Conservation (phyloP, 495 filamentous ascomycete genomes). For the Parathielavia appendiculata region DNA sequence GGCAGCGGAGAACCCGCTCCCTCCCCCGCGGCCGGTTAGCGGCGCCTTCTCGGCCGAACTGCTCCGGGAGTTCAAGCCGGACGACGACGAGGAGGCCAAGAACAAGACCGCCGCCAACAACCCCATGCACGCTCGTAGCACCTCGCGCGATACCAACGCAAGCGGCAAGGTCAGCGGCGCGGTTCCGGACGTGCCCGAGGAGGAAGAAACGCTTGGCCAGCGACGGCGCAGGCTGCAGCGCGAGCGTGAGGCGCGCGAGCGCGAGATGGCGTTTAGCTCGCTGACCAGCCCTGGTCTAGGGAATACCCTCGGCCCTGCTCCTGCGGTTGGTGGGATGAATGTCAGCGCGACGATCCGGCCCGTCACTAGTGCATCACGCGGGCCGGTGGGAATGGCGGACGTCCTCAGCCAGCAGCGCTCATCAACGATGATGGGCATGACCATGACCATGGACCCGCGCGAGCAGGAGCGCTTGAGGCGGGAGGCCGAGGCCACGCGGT, state of each 20-base stretch:
- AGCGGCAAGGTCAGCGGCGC: conserved; percentile 21
- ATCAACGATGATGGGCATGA: not conserved
- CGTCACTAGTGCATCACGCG: conserved; percentile 17
- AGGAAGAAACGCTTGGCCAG: conserved; percentile 86
- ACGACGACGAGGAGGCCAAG: not conserved
- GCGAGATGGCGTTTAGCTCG: conserved; percentile 36
- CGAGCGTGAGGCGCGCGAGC: conserved; percentile 55
- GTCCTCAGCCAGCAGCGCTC: conserved; percentile 32
- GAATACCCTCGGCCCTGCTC: too few species aligned
- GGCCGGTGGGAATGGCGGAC: conserved; percentile 61
- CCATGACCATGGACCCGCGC: conserved; percentile 27
- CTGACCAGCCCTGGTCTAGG: conserved; percentile 2
- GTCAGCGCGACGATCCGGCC: conserved; percentile 11
- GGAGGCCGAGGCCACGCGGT: conserved; percentile 34
- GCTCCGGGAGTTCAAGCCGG: conserved; percentile 61
- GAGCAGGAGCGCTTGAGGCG: conserved; percentile 33
- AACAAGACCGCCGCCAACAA: conserved; percentile 13
- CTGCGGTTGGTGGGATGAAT: not conserved
- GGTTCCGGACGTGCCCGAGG: conserved; percentile 38
- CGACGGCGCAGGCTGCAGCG: conserved; percentile 73
- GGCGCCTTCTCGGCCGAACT: conserved; percentile 76
- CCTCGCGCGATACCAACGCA: not conserved
- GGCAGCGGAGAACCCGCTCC: conserved; percentile 49
- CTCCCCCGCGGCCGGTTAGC: conserved; percentile 56
- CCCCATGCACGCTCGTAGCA: conserved; percentile 17